phyloP scores from a whole-genome alignment of 2,329 filamentous ascomycete species.

The Colletotrichum gloeosporioides region DNA sequence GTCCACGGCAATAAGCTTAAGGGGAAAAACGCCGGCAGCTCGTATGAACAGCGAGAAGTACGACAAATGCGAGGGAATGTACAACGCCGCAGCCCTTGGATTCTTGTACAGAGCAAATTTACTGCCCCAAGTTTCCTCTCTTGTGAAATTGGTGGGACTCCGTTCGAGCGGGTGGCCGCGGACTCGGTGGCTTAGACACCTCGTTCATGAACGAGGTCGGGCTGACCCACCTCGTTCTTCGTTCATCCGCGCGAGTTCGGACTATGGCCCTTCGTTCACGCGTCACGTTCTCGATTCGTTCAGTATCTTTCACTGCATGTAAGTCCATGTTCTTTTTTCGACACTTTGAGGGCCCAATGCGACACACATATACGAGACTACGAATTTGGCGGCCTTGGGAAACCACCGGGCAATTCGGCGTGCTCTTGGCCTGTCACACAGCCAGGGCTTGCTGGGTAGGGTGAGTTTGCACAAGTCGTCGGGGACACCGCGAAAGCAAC shows the following conservation, averaged over 20 bases:
- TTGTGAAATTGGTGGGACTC: not conserved
- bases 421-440: not conserved
- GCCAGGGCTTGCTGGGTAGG: not conserved
- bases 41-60: not conserved
- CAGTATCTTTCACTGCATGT: not conserved
- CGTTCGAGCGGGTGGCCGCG: not conserved
- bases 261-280: not conserved
- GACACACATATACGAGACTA: not conserved
- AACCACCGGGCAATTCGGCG: not conserved
- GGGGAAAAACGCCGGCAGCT: not conserved
- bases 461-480: not conserved
- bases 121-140: not conserved
- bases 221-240: not conserved
- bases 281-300: not conserved
- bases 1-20: not conserved
- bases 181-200: not conserved
- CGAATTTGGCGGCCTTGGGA: not conserved
- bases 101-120: not conserved
- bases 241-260: not conserved
- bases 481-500: not conserved
- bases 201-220: not conserved
- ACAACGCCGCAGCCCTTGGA: not conserved
- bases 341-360: not conserved
- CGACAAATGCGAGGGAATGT: not conserved
- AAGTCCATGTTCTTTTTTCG: not conserved